Conservation (phyloP, 257 asterid species). For the Rhazya stricta region DNA sequence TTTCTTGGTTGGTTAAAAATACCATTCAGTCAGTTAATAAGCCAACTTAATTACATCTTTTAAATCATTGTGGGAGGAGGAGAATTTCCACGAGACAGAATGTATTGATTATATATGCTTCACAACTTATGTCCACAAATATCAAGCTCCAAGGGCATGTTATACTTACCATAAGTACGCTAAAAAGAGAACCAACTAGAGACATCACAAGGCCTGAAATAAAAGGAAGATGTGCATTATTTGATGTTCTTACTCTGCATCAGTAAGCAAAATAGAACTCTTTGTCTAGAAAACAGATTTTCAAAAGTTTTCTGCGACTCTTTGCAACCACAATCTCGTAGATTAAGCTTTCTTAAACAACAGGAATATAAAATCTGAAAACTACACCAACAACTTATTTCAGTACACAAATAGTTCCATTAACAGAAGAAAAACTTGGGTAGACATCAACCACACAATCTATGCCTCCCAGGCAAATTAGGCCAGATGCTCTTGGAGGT, state of each 20-base stretch:
- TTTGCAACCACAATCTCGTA: neutral
- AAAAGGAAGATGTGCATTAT: conserved; percentile 1
- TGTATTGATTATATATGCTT: neutral
- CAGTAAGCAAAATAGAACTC: neutral
- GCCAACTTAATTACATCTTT: neutral
- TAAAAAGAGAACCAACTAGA: conserved; percentile 72
- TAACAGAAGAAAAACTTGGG: neutral
- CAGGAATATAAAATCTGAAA: neutral
- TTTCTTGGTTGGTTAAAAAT: neutral
- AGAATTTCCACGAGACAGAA: neutral
- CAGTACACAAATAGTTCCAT: neutral
- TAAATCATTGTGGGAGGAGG: neutral
- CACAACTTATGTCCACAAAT: neutral
- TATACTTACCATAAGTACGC: conserved; percentile 66
- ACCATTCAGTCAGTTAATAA: neutral
- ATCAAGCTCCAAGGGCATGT: neutral
- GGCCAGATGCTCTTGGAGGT: neutral
- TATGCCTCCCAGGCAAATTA: too few species aligned
- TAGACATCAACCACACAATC: neutral
- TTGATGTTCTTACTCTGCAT: neutral
- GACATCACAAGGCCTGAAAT: conserved; percentile 82
- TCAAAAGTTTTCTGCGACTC: neutral
- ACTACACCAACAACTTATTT: too few species aligned
- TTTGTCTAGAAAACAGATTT: neutral
- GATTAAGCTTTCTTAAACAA: neutral